Evolutionary conservation across 2,329 filamentous ascomycete species (phyloP).

Genomic region (Grosmannia huntii): DNA sequence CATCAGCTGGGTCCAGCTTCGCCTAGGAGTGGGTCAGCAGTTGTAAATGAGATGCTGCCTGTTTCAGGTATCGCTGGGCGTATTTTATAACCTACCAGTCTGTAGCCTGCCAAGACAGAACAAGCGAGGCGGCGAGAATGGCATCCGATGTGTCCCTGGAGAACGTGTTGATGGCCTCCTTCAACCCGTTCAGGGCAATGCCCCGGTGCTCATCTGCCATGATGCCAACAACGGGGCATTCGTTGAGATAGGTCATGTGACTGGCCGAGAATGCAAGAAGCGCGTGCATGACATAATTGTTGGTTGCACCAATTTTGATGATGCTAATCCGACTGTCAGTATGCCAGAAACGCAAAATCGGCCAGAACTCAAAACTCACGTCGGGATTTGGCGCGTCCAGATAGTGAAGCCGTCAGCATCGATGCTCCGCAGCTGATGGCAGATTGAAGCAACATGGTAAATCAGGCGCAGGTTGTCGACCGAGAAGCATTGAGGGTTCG

Average conservation of each 20-base stretch:
- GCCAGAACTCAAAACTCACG: conserved; percentile 42
- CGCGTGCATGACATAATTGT: conserved; percentile 87
- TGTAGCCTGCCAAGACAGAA: conserved; percentile 90
- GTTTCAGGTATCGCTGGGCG: neutral
- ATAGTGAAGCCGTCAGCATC: conserved; percentile 75
- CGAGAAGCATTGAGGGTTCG: conserved; percentile 59
- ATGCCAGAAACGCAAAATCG: no score
- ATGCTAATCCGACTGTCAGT: conserved; percentile 37
- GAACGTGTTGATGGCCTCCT: conserved; percentile 76
- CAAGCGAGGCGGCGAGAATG: conserved; percentile 77
- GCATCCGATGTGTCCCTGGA: conserved; percentile 81
- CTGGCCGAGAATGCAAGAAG: conserved; percentile 89
- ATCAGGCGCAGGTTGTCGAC: conserved; percentile 76
- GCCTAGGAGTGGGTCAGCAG: conserved; percentile 41
- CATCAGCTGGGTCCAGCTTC: conserved; percentile 85
- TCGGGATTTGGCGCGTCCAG: conserved; percentile 87
- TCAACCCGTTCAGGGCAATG: conserved; percentile 72
- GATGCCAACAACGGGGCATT: conserved; percentile 73
- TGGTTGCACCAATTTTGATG: conserved; percentile 66
- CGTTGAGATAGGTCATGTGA: conserved; percentile 80
- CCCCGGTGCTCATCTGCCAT: conserved; percentile 83
- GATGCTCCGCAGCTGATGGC: conserved; percentile 65
- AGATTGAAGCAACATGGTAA: conserved; percentile 78
- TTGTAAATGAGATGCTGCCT: no score
- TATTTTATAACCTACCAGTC: conserved; percentile 58